Evolutionary conservation across 106 monocot species (phyloP).

Genomic region (Allium fistulosum): DNA sequence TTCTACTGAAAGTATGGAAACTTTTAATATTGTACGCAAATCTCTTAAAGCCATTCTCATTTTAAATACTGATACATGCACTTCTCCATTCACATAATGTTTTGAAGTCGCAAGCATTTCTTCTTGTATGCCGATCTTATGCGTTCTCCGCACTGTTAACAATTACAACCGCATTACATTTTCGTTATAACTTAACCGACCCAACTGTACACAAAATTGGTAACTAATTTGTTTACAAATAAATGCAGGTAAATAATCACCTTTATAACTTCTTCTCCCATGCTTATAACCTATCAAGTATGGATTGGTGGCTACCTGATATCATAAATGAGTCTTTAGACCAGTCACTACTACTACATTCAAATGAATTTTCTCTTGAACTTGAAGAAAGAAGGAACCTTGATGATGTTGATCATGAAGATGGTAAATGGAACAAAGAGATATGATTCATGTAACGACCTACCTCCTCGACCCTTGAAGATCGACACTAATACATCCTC

Average conservation of each 20-base stretch:
- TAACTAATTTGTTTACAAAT: background rate
- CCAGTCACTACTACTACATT: slow-evolving; percentile 45
- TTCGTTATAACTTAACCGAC: background rate
- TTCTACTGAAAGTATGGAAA: slow-evolving; percentile 83
- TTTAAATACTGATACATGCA: slow-evolving; percentile 49
- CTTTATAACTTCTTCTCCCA: slow-evolving; percentile 99
- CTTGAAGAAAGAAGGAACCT: slow-evolving; percentile 32
- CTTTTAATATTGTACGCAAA: slow-evolving; percentile 63
- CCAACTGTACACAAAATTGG: background rate
- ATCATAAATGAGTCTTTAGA: slow-evolving; percentile 62
- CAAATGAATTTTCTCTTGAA: slow-evolving; percentile 35
- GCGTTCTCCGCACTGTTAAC: slow-evolving; percentile 66
- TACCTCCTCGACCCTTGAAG: too few relatives aligned
- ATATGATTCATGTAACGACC: too few relatives aligned
- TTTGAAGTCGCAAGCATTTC: slow-evolving; percentile 69
- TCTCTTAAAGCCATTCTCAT: slow-evolving; percentile 67
- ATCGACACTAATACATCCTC: too few relatives aligned
- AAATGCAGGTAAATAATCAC: slow-evolving; percentile 18
- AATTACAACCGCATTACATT: background rate
- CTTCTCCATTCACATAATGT: slow-evolving; percentile 63
- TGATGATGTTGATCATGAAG: slow-evolving; percentile 66
- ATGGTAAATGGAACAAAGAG: slow-evolving; percentile 62
- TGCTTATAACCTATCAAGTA: slow-evolving; percentile 66
- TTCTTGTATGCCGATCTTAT: slow-evolving; percentile 79
- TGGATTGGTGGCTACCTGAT: slow-evolving; percentile 85